Conservation (phyloP, 1,284 basidiomycete genomes). For the Erythrobasidium hasegawianum region DNA sequence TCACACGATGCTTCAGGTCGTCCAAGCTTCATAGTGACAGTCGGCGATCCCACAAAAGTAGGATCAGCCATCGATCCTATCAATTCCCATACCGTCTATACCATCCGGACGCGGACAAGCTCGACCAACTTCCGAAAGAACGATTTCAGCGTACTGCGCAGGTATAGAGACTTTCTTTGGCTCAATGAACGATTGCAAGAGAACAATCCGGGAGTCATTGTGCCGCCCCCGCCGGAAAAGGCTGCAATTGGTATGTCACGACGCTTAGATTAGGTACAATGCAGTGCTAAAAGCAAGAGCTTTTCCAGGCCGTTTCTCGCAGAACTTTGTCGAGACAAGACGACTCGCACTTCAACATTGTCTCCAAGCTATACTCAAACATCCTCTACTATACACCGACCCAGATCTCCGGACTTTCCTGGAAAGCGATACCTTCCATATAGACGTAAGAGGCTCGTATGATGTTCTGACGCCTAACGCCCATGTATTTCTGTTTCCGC, state of each 20-base stretch:
- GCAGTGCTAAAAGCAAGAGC: not conserved
- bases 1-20: conserved; percentile 34
- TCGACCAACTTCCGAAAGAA: conserved; percentile 75
- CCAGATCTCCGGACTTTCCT: conserved; percentile 52
- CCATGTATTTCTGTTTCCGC: not conserved
- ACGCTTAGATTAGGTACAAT: not conserved
- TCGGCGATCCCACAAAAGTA: conserved; percentile 88
- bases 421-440: conserved; percentile 50
- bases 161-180: conserved; percentile 98
- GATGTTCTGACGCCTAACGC: not conserved
- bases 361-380: conserved; percentile 51
- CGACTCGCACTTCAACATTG: conserved; percentile 50
- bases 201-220: conserved; percentile 95
- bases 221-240: conserved; percentile 95
- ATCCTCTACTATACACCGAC: conserved; percentile 51
- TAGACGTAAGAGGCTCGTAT: conserved; percentile 44
- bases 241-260: conserved; percentile 68
- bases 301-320: conserved; percentile 48
- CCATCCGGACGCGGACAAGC: conserved; percentile 83
- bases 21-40: conserved; percentile 64
- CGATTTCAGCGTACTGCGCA: conserved; percentile 81
- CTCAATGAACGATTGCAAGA: conserved; percentile 79
- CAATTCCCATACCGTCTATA: conserved; percentile 91
- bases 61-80: conserved; percentile 52
- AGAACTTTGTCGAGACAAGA: conserved; percentile 51